Evolutionary conservation across 345 rosid genomes (phyloP).

Genomic region (Bruguiera sexangula): DNA sequence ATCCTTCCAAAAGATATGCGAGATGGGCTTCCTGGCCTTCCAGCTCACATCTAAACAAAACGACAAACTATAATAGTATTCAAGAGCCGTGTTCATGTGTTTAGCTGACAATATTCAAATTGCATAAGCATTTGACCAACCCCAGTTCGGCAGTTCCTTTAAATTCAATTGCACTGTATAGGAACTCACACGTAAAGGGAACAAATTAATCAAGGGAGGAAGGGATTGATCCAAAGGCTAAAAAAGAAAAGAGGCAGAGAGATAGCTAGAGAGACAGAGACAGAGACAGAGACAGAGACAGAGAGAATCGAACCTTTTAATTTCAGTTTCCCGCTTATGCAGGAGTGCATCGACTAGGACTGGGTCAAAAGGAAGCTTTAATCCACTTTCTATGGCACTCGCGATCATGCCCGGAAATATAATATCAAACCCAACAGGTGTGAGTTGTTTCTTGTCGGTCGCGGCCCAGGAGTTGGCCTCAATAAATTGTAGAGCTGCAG

Average conservation of each 20-base stretch:
- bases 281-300: too few species aligned
- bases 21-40: conserved; percentile 2
- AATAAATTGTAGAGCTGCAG: conserved; percentile 9
- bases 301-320: neutral
- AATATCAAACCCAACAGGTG: conserved; percentile 14
- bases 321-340: conserved; percentile 6
- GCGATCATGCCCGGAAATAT: conserved; percentile 20
- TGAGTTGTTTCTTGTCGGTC: conserved; percentile 4
- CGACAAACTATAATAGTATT: too few species aligned
- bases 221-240: neutral
- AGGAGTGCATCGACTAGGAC: conserved; percentile 5
- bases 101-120: too few species aligned
- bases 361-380: conserved; percentile 5
- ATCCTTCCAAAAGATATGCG: conserved; percentile 18
- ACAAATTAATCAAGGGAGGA: too few species aligned
- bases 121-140: too few species aligned
- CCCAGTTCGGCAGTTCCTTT: too few species aligned
- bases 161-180: too few species aligned
- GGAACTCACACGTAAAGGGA: too few species aligned
- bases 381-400: neutral
- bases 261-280: neutral
- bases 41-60: neutral
- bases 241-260: neutral
- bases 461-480: conserved; percentile 13
- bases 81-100: too few species aligned